Evolutionary conservation across 108 stramenopile species (phyloP), one percentile per base, ranked within the genome.

Genomic region (Nitzschia palea): DNA sequence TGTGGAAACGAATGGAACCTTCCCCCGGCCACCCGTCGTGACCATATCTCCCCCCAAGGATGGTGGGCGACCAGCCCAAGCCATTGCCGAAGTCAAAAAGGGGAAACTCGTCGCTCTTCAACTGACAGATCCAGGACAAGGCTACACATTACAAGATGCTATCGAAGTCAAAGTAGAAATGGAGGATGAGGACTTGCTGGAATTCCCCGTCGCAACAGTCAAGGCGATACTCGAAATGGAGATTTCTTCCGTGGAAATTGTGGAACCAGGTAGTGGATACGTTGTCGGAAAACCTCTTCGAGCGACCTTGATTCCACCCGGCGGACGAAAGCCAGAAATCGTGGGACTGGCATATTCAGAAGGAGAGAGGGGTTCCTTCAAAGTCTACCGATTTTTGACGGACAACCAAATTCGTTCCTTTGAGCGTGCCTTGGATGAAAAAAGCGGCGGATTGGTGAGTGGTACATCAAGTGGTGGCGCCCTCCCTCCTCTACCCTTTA

Each of bases 211-310:
- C 22, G 26, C 47, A 31, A 50, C 27, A 25, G 79, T 78, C 28
- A 57, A 57, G 17, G 80, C 80, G 20, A 63, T 80, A 22, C 61
- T 80, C 10, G 86, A 87, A 31, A 73, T 81, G 45, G 66, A 79
- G 43, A 72, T 87, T 31, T 42, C 63, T 10, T 45, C 47, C 6
- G 59, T 87, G 6, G 72, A 82, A 6, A 50, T 87, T 18, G 55
- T 59, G n/a, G 67, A 87, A 27, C 60, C 56, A 20, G 86, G 86
- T 27, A 59, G 58, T 34, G 86, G 86, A 17, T 87, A 87, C 55
- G 81, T 83, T 2, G 81, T 77, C 10, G 83, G 85, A 62, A 70
- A 67, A 36, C 74, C 81, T 8, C 44, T 85, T 15, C 65, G 61
- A 25, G 66, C 83, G 4, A 30, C 55, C 3, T 22, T 68, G 31